These are phyloP conservation scores for Termitomyces sp. DNA, from an alignment of 768 basidiomycete genomes.

Conservation along the genomic window DNA sequence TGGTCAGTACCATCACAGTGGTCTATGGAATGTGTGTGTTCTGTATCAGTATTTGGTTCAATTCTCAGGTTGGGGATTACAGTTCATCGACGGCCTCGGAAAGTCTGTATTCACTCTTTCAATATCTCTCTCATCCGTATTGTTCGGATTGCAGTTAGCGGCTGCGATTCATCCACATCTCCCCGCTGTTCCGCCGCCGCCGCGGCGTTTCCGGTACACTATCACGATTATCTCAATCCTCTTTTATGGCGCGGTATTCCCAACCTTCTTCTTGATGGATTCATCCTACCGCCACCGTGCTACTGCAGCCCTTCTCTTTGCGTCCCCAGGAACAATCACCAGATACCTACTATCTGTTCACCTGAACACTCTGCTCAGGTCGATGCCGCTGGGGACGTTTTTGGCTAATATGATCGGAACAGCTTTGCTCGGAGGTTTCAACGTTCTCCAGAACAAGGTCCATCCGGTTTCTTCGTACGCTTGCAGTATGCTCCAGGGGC, in stretches of 20 bases:
- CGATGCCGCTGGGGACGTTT: conserved; percentile 77
- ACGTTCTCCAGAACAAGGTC: conserved; percentile 54
- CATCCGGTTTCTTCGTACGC: conserved; percentile 38
- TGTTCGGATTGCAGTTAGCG: conserved; percentile 66
- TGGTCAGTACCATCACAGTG: conserved; percentile 44
- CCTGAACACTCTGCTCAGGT: conserved; percentile 59
- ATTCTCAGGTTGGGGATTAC: conserved; percentile 4
- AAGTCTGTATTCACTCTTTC: conserved; percentile 76
- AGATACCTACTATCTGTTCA: conserved; percentile 72
- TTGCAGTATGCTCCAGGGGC: conserved; percentile 74
- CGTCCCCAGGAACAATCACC: conserved; percentile 82
- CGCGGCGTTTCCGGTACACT: conserved; percentile 38
- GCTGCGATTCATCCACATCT: conserved; percentile 32
- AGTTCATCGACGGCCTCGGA: conserved; percentile 87
- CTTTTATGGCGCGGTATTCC: conserved; percentile 69
- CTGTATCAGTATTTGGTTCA: background rate
- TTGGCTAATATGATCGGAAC: conserved; percentile 72
- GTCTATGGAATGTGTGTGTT: conserved; percentile 65
- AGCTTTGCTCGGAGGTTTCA: conserved; percentile 72
- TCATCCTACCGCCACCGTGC: conserved; percentile 66
- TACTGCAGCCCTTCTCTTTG: conserved; percentile 84
- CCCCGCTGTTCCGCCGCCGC: conserved; percentile 36
- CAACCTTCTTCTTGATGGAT: conserved; percentile 74
- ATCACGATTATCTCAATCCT: conserved; percentile 53
- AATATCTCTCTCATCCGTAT: conserved; percentile 69